phyloP scores from a whole-genome alignment of 768 basidiomycete genomes.

The Porpolomopsis calyptriformis region DNA sequence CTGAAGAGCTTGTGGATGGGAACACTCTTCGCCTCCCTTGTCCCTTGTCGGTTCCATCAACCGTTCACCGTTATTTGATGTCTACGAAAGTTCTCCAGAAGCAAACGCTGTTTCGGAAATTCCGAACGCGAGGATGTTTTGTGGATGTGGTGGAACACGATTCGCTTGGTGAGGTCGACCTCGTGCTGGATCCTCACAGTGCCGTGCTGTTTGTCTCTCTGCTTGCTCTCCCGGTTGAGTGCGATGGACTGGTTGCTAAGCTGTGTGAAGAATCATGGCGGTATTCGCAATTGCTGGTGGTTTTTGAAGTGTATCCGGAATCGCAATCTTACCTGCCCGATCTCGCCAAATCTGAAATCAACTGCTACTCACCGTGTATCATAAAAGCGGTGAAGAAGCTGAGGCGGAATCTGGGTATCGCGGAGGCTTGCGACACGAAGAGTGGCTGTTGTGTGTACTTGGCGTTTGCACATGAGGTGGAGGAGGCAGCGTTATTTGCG shows the following conservation, averaged over 20 bases:
- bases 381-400: constrained; percentile 63
- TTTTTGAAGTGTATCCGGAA: constrained; percentile 60
- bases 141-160: constrained; percentile 59
- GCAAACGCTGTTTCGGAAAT: constrained; percentile 42
- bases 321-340: constrained; percentile 25
- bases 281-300: constrained; percentile 41
- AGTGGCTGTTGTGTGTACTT: constrained; percentile 34
- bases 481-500: constrained; percentile 45
- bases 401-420: constrained; percentile 48
- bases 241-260: constrained; percentile 31
- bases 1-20: constrained; percentile 31
- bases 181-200: constrained; percentile 56
- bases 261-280: constrained; percentile 55
- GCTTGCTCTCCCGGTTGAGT: constrained; percentile 38
- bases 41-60: constrained; percentile 20
- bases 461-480: constrained; percentile 53
- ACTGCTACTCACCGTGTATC: constrained; percentile 55
- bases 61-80: constrained; percentile 53
- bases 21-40: constrained; percentile 37
- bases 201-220: constrained; percentile 43
- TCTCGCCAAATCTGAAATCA: constrained; percentile 17
- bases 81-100: constrained; percentile 63
- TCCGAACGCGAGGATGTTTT: constrained; percentile 33
- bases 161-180: constrained; percentile 45
- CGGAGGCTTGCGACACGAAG: constrained; percentile 49